Evolutionary conservation across 2,329 filamentous ascomycete species (phyloP), one percentile per base, ranked within the genome.

Genomic region (Pezicula rhizophila): DNA sequence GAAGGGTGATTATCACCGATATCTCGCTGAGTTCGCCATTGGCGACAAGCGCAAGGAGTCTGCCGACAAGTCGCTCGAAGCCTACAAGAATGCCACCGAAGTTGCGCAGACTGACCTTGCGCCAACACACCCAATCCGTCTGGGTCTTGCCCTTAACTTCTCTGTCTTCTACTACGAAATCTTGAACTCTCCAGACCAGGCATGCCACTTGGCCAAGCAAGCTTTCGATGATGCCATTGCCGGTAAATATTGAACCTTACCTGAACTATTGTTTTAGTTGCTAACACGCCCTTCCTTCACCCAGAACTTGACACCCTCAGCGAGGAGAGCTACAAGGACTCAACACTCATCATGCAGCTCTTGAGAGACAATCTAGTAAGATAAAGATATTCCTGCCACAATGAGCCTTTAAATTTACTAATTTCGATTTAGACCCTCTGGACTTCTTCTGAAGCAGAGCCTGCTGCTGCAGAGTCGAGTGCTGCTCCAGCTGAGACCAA

Each of bases 121-220:
- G 56, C 92, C 92, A 56, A 97, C 93, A 54, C 92, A 97, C 80
- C 92, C 92, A 64, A 97, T 97, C 77, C 91, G 92, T 66, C 89
- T 97, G 59, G 92, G 92, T 72, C 86, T 97, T 66, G 92, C 92
- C 61, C 84, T 97, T 63, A 97, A 96, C 86, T 96, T 97, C 84
- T 96, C 91, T 57, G 92, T 96, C 66, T 96, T 96, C 80, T 96
- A 96, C 84, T 96, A 96, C 75, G 93, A 96, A 82, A 96, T 96
- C 70, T 79, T 96, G 69, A 97, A 96, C 85, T 95, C 91, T 33
- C 92, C 91, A 66, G 91, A 96, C 74, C 89, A 88, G 69, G 92
- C 92, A 67, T 97, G 92, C 84, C 92, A 97, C 71, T 84, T 97
- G 60, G 92, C 92, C 74, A 97, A 97, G 84, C 92, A 97, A 79